Evolutionary conservation across 1,284 basidiomycete genomes (phyloP).

Genomic region (Erythrobasidium hasegawianum): DNA sequence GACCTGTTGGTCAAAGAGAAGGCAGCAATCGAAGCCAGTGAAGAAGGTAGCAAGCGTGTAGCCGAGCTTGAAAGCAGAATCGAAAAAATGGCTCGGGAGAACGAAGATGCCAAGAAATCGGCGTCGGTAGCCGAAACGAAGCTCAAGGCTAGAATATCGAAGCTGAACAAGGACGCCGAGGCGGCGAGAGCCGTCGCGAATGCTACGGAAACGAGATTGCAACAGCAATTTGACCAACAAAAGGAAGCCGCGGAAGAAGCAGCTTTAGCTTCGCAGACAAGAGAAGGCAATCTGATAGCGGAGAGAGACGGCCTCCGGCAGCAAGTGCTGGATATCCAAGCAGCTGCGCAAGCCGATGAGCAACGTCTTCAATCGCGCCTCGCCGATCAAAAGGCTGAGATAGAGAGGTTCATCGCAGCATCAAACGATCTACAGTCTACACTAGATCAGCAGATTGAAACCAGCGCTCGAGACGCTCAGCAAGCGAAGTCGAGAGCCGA

Average conservation of each 20-base stretch:
- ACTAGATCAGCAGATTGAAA: not conserved
- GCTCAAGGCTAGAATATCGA: not conserved
- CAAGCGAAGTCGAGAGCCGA: no score
- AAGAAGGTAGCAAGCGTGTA: no score
- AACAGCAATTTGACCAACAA: conserved; percentile 33
- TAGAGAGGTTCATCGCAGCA: not conserved
- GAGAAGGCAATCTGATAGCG: not conserved
- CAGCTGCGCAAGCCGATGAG: not conserved
- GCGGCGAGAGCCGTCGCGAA: conserved; percentile 23
- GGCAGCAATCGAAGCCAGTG: no score
- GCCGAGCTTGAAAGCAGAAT: no score
- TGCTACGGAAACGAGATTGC: conserved; percentile 18
- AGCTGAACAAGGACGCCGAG: not conserved
- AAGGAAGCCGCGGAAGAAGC: conserved; percentile 17
- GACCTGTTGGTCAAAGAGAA: no score
- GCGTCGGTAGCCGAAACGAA: not conserved
- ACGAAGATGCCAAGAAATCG: not conserved
- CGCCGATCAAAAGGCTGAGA: not conserved
- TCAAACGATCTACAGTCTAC: not conserved
- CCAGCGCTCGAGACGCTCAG: no score
- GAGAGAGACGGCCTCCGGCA: not conserved
- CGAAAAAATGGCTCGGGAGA: not conserved
- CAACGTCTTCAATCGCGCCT: not conserved
- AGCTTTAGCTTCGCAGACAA: conserved; percentile 5
- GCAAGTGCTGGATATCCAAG: not conserved